Evolutionary conservation across 768 basidiomycete genomes (phyloP), one percentile per base, ranked within the genome.

Genomic region (Lactarius trivialis): DNA sequence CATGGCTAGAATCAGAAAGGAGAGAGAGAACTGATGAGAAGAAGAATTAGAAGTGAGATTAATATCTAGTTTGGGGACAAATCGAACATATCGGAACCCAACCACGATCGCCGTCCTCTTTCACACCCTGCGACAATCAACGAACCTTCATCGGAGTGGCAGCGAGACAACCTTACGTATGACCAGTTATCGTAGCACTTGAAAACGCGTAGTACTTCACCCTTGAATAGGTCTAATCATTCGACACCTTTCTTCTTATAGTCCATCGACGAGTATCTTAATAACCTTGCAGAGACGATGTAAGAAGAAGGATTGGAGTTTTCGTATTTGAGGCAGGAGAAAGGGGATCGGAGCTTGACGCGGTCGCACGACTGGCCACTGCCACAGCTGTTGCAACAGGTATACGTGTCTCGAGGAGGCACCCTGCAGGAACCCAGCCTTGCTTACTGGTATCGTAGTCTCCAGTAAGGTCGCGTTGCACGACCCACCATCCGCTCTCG

Each of bases 401-500:
- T 1, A 93, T 86, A 55, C 86, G 89, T 6, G 92, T 93, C 74
- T 99, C 96, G 41, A 98, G 82, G 15, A 98, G 79, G 72, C 96
- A 99, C 34, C 96, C n/a, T n/a, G 96, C 95, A 43, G 96, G 96
- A 3, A 99, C 95, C 96, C 96, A 98, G 58, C 94, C 93, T 70
- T 94, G 93, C 72, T 89, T 89, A 48, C 81, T 78, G 30, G 85
- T 79, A 65, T 93, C 91, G 17, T 85, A 78, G 69, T 87, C 88
- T 32, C 94, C 94, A 36, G 84, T 85, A 33, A 89, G 89, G 73
- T 99, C 97, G 36, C 91, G 86, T 71, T 98, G 95, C 4, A 98
- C 97, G 36, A 98, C 91, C 93, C 96, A 99, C 97, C 97, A 99
- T 1, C 97, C 96, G 87, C n/a, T 94, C 88, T 58, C 95, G 85